These are phyloP conservation scores for Fusarium subglutinans DNA, from an alignment of 2,329 filamentous ascomycete genomes.

Conservation along the genomic window DNA sequence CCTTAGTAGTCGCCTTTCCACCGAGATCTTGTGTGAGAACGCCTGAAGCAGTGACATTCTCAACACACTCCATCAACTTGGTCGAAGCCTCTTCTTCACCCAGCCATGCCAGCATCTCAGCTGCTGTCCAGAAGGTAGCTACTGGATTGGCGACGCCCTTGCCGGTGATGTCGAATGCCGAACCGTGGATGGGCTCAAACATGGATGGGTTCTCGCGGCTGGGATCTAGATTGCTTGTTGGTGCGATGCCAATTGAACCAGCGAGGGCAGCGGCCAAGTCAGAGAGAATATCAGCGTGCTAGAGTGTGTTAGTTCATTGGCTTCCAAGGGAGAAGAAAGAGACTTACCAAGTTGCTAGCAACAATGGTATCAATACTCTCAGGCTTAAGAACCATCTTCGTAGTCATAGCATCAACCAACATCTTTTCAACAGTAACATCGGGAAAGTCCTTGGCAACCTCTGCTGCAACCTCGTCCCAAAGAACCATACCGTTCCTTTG, in stretches of 20 bases:
- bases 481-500: slow-evolving; percentile 74
- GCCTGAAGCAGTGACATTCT: slow-evolving; percentile 61
- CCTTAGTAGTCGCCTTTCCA: slow-evolving; percentile 52
- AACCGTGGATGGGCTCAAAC: slow-evolving; percentile 70
- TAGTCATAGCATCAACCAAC: slow-evolving; percentile 74
- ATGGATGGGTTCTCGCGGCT: slow-evolving; percentile 62
- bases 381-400: slow-evolving; percentile 69
- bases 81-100: slow-evolving; percentile 62
- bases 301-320: not conserved
- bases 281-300: slow-evolving; percentile 72
- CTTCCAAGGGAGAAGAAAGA: rapidly evolving
- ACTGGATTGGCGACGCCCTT: slow-evolving; percentile 67
- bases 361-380: slow-evolving; percentile 70
- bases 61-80: slow-evolving; percentile 61
- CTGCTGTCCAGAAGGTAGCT: slow-evolving; percentile 67
- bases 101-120: slow-evolving; percentile 67
- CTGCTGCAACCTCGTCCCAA: slow-evolving; percentile 70
- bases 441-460: slow-evolving; percentile 65
- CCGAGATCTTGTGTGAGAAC: slow-evolving; percentile 65
- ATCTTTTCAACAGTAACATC: slow-evolving; percentile 72
- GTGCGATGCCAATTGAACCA: slow-evolving; percentile 77
- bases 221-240: slow-evolving; percentile 74
- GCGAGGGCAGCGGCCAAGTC: slow-evolving; percentile 76
- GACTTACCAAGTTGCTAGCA: slow-evolving; percentile 63
- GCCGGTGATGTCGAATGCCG: slow-evolving; percentile 66